Conservation (phyloP, 2,329 filamentous ascomycete species). For the Trichoderma polysporum region DNA sequence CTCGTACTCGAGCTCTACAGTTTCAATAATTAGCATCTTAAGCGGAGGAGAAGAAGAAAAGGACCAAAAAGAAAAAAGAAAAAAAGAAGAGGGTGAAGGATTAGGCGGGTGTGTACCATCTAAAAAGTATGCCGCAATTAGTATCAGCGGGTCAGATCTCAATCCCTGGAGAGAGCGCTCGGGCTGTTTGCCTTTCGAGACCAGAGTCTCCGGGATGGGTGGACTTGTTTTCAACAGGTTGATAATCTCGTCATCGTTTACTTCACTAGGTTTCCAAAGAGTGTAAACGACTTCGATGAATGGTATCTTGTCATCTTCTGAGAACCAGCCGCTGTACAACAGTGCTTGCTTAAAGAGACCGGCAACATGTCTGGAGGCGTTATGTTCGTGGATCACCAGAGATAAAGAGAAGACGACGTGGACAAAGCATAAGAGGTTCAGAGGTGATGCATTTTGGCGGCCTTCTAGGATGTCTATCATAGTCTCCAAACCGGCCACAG, state of each 20-base stretch:
- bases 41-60: not conserved
- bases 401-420: conserved; percentile 54
- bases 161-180: conserved; percentile 23
- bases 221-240: conserved; percentile 29
- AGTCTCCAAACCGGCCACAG: conserved; percentile 42
- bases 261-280: conserved; percentile 49
- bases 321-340: conserved; percentile 44
- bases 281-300: conserved; percentile 46
- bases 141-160: conserved; percentile 40
- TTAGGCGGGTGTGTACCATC: conserved; percentile 44
- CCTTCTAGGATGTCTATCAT: conserved; percentile 43
- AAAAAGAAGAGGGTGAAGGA: not conserved
- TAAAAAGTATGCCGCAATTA: conserved; percentile 48
- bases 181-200: conserved; percentile 45
- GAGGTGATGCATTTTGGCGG: conserved; percentile 37
- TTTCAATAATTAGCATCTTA: not conserved
- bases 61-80: not conserved
- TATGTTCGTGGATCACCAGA: conserved; percentile 45
- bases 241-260: conserved; percentile 33
- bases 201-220: conserved; percentile 23
- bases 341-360: conserved; percentile 49
- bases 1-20: conserved; percentile 48
- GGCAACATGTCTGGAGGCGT: conserved; percentile 36
- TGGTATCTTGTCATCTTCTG: conserved; percentile 35
- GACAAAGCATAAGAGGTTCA: conserved; percentile 51